Evolutionary conservation across 768 basidiomycete species (phyloP).

Genomic region (Lactarius trivialis): DNA sequence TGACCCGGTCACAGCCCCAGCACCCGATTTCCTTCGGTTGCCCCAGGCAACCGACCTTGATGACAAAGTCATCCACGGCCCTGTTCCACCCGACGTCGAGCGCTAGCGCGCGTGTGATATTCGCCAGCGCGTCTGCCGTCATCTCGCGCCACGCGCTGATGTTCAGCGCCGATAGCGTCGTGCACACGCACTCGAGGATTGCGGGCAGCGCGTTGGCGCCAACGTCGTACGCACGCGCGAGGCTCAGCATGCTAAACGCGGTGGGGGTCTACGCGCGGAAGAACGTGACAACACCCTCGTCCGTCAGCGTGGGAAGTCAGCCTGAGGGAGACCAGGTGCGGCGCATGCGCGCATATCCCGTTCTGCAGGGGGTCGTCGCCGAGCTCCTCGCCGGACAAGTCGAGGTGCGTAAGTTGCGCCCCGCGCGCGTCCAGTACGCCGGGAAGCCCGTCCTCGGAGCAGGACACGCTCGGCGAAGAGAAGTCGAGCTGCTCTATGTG

Average conservation of each 20-base stretch:
- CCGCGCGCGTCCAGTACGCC: constrained; percentile 52
- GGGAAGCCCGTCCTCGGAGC: constrained; percentile 50
- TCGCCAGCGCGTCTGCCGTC: constrained; percentile 39
- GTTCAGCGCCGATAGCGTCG: constrained; percentile 48
- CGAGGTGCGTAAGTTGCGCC: constrained; percentile 46
- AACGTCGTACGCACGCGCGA: constrained; percentile 16
- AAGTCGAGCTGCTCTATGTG: constrained; percentile 63
- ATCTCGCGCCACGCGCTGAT: constrained; percentile 75
- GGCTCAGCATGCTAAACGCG: constrained; percentile 33
- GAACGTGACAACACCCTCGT: constrained; percentile 61
- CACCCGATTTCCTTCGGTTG: constrained; percentile 42
- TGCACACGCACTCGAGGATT: constrained; percentile 60
- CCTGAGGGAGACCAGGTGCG: constrained; percentile 43
- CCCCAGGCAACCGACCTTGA: constrained; percentile 51
- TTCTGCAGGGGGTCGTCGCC: constrained; percentile 52
- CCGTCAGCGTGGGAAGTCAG: constrained; percentile 60
- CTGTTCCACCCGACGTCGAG: constrained; percentile 86
- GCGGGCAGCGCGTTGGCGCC: constrained; percentile 33
- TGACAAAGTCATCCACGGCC: constrained; percentile 71
- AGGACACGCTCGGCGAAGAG: constrained; percentile 49
- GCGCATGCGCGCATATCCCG: constrained; percentile 50
- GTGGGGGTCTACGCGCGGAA: constrained; percentile 48
- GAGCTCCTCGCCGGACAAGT: constrained; percentile 59
- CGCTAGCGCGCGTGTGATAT: constrained; percentile 36
- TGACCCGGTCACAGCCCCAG: constrained; percentile 50